Conservation (phyloP, 2,329 filamentous ascomycete species). For the Emmonsiellopsis sp. region DNA sequence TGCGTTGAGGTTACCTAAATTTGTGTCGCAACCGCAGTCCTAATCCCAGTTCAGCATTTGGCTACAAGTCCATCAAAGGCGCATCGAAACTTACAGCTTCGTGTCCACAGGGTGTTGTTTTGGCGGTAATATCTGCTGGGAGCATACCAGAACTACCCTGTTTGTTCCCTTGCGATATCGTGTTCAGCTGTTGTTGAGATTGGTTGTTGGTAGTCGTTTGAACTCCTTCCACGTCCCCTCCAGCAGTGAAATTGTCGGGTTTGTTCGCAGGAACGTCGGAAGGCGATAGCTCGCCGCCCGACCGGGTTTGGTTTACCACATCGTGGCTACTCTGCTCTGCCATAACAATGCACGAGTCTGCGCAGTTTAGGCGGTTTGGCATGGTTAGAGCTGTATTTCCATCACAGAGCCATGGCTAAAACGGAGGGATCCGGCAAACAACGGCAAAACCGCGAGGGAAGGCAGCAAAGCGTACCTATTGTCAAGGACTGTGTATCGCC, state of each 20-base stretch:
- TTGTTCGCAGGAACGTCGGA: conserved; percentile 58
- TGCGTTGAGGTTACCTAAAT: not conserved
- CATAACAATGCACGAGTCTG: conserved; percentile 57
- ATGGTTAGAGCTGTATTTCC: conserved; percentile 25
- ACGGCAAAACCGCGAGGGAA: conserved; percentile 14
- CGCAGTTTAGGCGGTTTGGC: conserved; percentile 13
- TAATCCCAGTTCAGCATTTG: not conserved
- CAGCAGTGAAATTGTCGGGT: conserved; percentile 45
- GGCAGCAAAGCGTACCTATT: conserved; percentile 26
- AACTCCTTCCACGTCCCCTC: conserved; percentile 37
- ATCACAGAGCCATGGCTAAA: not conserved
- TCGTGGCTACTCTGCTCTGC: conserved; percentile 61
- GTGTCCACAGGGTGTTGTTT: conserved; percentile 8
- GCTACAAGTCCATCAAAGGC: not conserved
- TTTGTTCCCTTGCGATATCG: conserved; percentile 14
- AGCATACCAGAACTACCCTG: conserved; percentile 13
- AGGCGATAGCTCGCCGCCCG: conserved; percentile 54
- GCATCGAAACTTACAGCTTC: not conserved
- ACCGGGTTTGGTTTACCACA: conserved; percentile 64
- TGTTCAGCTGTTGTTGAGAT: conserved; percentile 19
- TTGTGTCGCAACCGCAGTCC: not conserved
- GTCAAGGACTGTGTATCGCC: conserved; percentile 36
- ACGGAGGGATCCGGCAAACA: conserved; percentile 9
- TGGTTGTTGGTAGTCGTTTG: conserved; percentile 26
- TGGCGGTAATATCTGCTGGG: conserved; percentile 9